Percentiles rank a stretch among this genome's conserved stretches.
Evolutionary conservation across 2,329 filamentous ascomycete species (phyloP).

Genomic region (Cercospora zeae-maydis): DNA sequence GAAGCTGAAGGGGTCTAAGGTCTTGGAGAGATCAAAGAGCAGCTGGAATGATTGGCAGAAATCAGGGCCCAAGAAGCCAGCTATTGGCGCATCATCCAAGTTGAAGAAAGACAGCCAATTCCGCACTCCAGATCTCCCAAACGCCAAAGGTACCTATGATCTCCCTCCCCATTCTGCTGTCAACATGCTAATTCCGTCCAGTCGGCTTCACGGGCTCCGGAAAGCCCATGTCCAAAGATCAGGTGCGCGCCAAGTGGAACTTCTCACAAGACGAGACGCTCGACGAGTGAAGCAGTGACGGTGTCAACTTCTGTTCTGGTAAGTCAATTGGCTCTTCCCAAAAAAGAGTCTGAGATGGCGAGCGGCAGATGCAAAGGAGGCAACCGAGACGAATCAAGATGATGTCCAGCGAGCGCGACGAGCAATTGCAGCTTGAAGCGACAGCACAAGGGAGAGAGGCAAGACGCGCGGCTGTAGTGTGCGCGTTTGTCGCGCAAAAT

Average conservation of each 20-base stretch:
- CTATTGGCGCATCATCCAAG: conserved; percentile 22
- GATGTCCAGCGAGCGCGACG: not conserved
- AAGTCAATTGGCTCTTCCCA: not conserved
- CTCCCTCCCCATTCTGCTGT: conserved; percentile 7
- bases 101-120: conserved; percentile 34
- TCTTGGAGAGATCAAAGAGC: conserved; percentile 82
- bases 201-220: conserved; percentile 96
- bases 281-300: conserved; percentile 21
- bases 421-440: not conserved
- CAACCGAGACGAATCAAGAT: not conserved
- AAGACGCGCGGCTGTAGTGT: not conserved
- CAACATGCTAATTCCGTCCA: conserved; percentile 40
- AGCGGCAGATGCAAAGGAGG: not conserved
- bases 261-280: conserved; percentile 21
- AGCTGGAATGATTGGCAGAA: conserved; percentile 93
- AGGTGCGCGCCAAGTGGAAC: conserved; percentile 30
- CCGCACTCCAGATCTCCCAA: conserved; percentile 73
- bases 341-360: not conserved
- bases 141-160: conserved; percentile 71
- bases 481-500: not conserved
- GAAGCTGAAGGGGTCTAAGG: conserved; percentile 83
- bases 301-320: not conserved
- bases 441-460: not conserved
- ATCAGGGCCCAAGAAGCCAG: conserved; percentile 53
- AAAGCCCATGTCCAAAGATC: conserved; percentile 90